Base-by-base conservation (phyloP, 192 early-diverging fungal species). In the Nowakowskiella sp. region DNA sequence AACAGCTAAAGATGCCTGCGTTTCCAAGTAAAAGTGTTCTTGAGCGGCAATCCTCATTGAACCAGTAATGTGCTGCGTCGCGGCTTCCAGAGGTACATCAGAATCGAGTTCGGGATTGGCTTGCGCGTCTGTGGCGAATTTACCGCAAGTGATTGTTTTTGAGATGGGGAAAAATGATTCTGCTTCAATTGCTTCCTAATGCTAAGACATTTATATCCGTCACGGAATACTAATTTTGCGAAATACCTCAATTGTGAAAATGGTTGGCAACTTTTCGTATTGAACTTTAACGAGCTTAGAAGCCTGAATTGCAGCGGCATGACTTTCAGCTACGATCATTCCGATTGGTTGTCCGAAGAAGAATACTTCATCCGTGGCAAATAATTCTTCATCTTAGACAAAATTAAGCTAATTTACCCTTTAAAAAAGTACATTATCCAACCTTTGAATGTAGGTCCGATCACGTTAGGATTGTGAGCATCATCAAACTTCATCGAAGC, bases 11-110 rank as follows among this genome's bases (percentile, higher is more conserved):
- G 77, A 68, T 5, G 67, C 78, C 26, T 88, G 67, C 6, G 90
- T 87, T 62, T 92, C 90, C 39, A 92, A 70, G 58, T 92, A 92
- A 55, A 92, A 92, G 58, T 92, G 90, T 62, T 92, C 90, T 63
- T 87, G 83, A 10, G 65, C 72, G 10, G 55, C 31, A 47, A 74
- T 63, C 16, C 72, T 2, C 0, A 60, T 53, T 1, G 44, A 49
- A 6, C 72, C 72, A 29, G 49, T 28, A 42, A 74, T 61, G 39
- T 30, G 42, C 51, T 64, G 60, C 21, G 28, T 53, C 10, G 71
- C 67, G 9, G 10, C 51, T 2, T 16, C 21, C 3, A 71, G 42
- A 23, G 68, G 68, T 25, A 62, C 31, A 21, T 68, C 64, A 9
- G 47, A 47, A 28, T 13, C 39, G 13, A 47, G 13, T 39, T 39